A percentile compares a stretch with the other conserved stretches of the same genome.
phyloP scores from a whole-genome alignment of 2,329 filamentous ascomycete species.

The Cercospora sp. region DNA sequence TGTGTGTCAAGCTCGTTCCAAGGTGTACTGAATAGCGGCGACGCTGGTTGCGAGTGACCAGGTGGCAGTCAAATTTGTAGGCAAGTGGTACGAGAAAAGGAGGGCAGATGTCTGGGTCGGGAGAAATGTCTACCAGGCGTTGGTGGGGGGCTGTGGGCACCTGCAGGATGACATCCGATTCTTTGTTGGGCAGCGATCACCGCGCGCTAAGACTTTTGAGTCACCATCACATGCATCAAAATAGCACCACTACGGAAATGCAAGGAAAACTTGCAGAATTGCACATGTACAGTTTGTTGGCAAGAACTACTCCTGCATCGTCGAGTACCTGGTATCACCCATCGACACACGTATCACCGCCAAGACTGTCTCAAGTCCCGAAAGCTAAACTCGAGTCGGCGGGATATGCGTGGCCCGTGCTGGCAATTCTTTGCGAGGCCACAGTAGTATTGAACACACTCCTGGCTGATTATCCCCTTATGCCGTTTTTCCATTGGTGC shows the following conservation, averaged over 20 bases:
- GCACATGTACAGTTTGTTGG: not conserved
- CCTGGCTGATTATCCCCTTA: not conserved
- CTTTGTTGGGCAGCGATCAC: conserved; percentile 9
- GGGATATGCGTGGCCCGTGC: not conserved
- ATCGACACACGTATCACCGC: not conserved
- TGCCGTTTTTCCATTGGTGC: not conserved
- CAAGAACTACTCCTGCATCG: not conserved
- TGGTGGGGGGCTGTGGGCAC: not conserved
- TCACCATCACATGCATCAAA: conserved; percentile 8
- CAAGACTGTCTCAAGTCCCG: not conserved
- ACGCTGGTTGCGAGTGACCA: not conserved
- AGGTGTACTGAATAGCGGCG: not conserved
- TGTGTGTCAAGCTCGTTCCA: not conserved
- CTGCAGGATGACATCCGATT: conserved; percentile 8
- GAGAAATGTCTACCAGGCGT: conserved; percentile 6
- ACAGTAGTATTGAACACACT: not conserved
- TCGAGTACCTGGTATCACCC: not conserved
- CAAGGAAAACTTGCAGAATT: conserved; percentile 1
- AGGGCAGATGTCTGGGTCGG: conserved; percentile 3
- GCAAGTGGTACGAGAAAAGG: not conserved
- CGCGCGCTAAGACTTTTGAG: conserved; percentile 8
- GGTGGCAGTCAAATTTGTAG: not conserved
- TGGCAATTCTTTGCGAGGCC: not conserved
- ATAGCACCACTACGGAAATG: not conserved
- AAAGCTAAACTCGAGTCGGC: not conserved